Percentiles rank a stretch among this genome's conserved stretches.
These are phyloP conservation scores for Leptosphaerulina australis DNA, from an alignment of 2,329 filamentous ascomycete species.

Conservation along the genomic window DNA sequence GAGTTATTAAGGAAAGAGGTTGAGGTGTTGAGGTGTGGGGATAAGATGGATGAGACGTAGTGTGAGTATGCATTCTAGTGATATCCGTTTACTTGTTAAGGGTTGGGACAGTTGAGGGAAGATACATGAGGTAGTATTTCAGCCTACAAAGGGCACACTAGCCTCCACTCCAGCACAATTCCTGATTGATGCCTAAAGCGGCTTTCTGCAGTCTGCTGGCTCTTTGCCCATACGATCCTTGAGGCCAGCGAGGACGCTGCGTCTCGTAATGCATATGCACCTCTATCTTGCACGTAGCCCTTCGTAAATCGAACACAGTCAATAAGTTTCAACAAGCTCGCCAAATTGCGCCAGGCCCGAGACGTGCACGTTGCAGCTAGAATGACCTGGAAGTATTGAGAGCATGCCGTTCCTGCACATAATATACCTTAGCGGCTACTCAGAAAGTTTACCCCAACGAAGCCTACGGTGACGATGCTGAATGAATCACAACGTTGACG, in stretches of 20 bases:
- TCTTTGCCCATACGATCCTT: background rate
- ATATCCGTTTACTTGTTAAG: constrained; percentile 22
- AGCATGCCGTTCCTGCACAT: constrained; percentile 5
- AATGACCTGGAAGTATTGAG: constrained; percentile 1
- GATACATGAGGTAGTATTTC: background rate
- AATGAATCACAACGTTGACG: background rate
- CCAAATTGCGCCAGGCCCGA: background rate
- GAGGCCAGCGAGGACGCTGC: too few species aligned
- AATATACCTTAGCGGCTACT: background rate
- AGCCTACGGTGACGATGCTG: background rate
- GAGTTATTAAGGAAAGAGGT: constrained; percentile 34
- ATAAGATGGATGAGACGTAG: constrained; percentile 35
- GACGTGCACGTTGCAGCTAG: constrained; percentile 5
- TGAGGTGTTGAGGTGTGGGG: constrained; percentile 27
- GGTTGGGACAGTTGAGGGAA: constrained; percentile 1
- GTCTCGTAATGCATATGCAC: too few species aligned
- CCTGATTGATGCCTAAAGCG: background rate
- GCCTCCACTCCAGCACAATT: background rate
- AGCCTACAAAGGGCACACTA: background rate
- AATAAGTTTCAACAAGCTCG: background rate
- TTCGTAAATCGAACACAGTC: too few species aligned
- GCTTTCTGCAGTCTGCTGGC: background rate
- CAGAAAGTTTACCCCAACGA: background rate
- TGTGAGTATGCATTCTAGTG: constrained; percentile 17
- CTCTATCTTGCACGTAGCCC: too few species aligned